A percentile compares a stretch with the other conserved stretches of the same genome.
phyloP scores from a whole-genome alignment of 805 yeast genomes.

The Candida ulmi region DNA sequence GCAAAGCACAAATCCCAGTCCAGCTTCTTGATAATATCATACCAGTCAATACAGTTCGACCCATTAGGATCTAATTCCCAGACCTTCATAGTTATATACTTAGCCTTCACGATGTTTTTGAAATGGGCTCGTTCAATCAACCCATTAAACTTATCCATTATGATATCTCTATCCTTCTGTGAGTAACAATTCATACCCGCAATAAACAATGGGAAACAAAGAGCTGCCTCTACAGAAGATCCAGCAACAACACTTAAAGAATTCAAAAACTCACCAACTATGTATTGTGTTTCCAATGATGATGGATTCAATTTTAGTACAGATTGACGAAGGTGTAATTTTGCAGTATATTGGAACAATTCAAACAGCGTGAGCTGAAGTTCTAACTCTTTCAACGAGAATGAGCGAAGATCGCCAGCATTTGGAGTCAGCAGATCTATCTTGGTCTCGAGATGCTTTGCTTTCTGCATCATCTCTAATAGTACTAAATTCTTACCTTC shows the following conservation, averaged over 20 bases:
- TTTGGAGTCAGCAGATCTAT: conserved; percentile 50
- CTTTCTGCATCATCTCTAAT: conserved; percentile 28
- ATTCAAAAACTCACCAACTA: conserved; percentile 47
- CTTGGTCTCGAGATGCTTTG: conserved; percentile 39
- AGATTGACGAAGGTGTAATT: conserved; percentile 61
- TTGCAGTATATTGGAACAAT: conserved; percentile 62
- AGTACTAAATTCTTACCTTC: conserved; percentile 5
- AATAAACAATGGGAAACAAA: conserved; percentile 73
- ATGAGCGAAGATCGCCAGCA: conserved; percentile 35
- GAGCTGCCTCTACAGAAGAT: conserved; percentile 61
- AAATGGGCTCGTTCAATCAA: conserved; percentile 61
- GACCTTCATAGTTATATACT: conserved; percentile 31
- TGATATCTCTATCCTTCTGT: conserved; percentile 40
- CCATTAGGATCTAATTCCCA: conserved; percentile 45
- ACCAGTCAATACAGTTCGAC: conserved; percentile 65
- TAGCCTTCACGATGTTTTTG: conserved; percentile 48
- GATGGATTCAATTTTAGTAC: conserved; percentile 56
- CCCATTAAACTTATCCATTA: conserved; percentile 46
- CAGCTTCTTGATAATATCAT: conserved; percentile 52
- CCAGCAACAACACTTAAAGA: conserved; percentile 59
- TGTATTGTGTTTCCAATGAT: conserved; percentile 55
- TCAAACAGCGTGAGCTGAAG: conserved; percentile 68
- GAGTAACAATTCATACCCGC: conserved; percentile 66
- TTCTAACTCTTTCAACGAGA: conserved; percentile 45
- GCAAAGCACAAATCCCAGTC: conserved; percentile 73